phyloP scores from a whole-genome alignment of 768 basidiomycete species.

The Coprinopsis marcescibilis region DNA sequence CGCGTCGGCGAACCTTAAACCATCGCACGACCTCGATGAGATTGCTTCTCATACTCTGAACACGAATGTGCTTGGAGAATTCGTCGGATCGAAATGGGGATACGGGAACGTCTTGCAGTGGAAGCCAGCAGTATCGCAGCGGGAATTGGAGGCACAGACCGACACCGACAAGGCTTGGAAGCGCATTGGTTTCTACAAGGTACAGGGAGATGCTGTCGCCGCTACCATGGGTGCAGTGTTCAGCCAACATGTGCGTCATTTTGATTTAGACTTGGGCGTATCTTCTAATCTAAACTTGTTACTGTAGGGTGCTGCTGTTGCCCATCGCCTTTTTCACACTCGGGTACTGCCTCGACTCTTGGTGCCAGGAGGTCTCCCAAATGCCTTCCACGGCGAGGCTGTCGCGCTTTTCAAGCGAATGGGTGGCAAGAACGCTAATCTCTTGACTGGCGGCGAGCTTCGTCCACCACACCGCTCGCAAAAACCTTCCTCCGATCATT shows the following conservation, averaged over 20 bases:
- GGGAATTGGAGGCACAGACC: constrained; percentile 23
- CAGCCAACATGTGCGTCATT: constrained; percentile 66
- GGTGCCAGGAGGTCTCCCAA: constrained; percentile 36
- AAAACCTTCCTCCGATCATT: neutral
- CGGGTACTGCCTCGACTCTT: constrained; percentile 40
- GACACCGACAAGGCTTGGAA: constrained; percentile 34
- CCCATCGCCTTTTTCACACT: constrained; percentile 47
- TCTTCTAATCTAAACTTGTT: constrained; percentile 8
- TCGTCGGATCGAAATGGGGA: constrained; percentile 71
- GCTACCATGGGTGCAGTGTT: constrained; percentile 74
- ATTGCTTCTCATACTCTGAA: constrained; percentile 55
- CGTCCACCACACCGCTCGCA: neutral
- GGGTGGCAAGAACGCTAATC: constrained; percentile 35
- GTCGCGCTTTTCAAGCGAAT: constrained; percentile 37
- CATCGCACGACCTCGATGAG: constrained; percentile 51
- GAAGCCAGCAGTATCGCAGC: constrained; percentile 50
- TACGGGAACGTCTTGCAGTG: constrained; percentile 70
- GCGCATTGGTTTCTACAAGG: constrained; percentile 67
- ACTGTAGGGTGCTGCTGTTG: constrained; percentile 39
- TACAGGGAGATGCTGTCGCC: constrained; percentile 71
- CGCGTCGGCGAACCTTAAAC: constrained; percentile 41
- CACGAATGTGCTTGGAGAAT: constrained; percentile 66
- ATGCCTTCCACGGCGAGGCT: constrained; percentile 44
- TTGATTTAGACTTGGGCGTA: neutral
- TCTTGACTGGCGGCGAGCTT: neutral